Evolutionary conservation across 1,139 yeast genomes (phyloP).

Genomic region (Meyerozyma carpophila): DNA sequence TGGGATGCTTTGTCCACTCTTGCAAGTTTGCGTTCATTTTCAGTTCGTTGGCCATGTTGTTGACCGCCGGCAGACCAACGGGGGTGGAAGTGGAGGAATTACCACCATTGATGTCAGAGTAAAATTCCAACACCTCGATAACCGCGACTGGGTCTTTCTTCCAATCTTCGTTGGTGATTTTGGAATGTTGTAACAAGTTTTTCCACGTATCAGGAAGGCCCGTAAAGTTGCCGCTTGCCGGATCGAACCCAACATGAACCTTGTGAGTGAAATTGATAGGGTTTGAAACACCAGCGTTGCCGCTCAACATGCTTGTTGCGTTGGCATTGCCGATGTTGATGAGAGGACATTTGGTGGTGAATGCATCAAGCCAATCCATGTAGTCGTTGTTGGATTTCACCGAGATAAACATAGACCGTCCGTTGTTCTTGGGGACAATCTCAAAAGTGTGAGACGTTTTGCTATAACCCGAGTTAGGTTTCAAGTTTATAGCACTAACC

Average conservation of each 20-base stretch:
- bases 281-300: conserved; percentile 67
- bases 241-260: conserved; percentile 60
- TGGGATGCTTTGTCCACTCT: conserved; percentile 41
- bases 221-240: conserved; percentile 65
- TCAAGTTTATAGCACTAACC: conserved; percentile 34
- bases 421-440: conserved; percentile 54
- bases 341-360: conserved; percentile 80
- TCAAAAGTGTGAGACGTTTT: conserved; percentile 71
- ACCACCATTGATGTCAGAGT: conserved; percentile 46
- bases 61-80: conserved; percentile 16
- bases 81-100: conserved; percentile 28
- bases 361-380: conserved; percentile 88
- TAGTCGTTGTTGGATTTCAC: conserved; percentile 77
- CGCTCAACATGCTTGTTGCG: conserved; percentile 14
- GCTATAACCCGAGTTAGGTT: conserved; percentile 33
- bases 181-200: conserved; percentile 64
- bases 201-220: conserved; percentile 83
- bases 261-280: conserved; percentile 78
- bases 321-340: conserved; percentile 29
- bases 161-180: conserved; percentile 80
- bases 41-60: conserved; percentile 8
- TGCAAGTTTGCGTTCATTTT: conserved; percentile 19
- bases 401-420: conserved; percentile 67
- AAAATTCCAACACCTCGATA: conserved; percentile 89
- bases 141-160: conserved; percentile 79